These are phyloP conservation scores for Acer campestre DNA, from an alignment of 345 rosid species.

Conservation along the genomic window DNA sequence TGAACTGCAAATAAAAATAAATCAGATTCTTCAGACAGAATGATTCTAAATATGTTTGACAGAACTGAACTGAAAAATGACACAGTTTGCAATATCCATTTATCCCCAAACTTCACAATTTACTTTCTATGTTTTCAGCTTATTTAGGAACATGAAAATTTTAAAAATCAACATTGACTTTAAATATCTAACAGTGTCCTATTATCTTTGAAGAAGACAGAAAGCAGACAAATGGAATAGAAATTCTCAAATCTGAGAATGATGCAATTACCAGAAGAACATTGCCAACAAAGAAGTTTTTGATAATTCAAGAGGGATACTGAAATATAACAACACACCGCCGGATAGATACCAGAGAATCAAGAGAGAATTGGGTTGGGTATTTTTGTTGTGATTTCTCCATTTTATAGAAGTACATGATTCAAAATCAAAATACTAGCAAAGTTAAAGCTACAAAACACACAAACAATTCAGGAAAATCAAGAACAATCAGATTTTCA, in stretches of 20 bases:
- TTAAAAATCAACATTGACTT: slow-evolving; percentile 8
- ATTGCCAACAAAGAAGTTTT: slow-evolving; percentile 1
- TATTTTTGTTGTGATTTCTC: background rate
- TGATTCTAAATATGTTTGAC: background rate
- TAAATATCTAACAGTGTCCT: slow-evolving; percentile 2
- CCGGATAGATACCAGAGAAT: background rate
- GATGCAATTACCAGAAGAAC: background rate
- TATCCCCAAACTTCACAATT: slow-evolving; percentile 1
- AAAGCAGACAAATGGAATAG: background rate
- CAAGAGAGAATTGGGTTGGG: background rate
- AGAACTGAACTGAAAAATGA: background rate
- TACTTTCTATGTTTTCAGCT: background rate
- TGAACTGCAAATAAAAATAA: slow-evolving; percentile 29
- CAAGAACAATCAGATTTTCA: background rate
- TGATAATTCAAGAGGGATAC: background rate
- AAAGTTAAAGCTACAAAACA: background rate
- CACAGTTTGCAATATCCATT: background rate
- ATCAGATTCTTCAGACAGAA: background rate
- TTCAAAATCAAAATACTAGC: background rate
- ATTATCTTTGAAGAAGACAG: background rate
- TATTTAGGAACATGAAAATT: background rate
- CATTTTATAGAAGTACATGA: background rate
- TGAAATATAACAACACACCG: background rate
- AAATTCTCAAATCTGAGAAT: background rate
- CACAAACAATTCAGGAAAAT: slow-evolving; percentile 1